Evolutionary conservation across 441 rosid genomes (phyloP), one percentile per base, ranked within the genome.

Genomic region (Kokia cookei): DNA sequence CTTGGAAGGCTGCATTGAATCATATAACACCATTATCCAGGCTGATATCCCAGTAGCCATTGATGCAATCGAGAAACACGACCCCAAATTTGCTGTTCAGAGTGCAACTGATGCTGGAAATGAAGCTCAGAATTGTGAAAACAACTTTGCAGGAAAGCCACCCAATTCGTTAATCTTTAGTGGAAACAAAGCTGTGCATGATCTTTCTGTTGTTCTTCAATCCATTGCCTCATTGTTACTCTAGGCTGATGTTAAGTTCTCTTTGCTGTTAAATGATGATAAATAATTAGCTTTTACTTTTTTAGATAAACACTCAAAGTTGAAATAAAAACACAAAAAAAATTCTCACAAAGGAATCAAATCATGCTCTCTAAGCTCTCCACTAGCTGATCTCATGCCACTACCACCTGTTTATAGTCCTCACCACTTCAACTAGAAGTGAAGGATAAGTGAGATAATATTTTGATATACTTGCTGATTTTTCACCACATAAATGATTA

Each of bases 31-130:
- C 12, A 70, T 82, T 9, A 2, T 81, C n/a, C 37, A 40, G 40
- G 71, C 24, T 2, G 82, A 78, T 42, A 57, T 84, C 4, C 76
- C 79, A 0, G 63, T 51, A 22, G 79, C 79, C 47, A 5, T 29
- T 42, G 76, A 76, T 29, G 80, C 73, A 1, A 7, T 80, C n/a
- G 45, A 10, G 2, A 70, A 65, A 61, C 75, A 78, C 0, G 24
- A 80, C 45, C 74, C 73, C 24, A 78, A 76, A 61, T 73, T 76
- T 27, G 75, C 80, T 3, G 67, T 57, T 19, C 50, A 70, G 3
- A 66, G 58, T 29, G 71, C 74, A 51, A 40, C n/a, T 43, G 80
- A 78, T 13, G 77, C 73, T 6, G 82, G 68, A 8, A 58, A 3
- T 2, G 77, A 71, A 2, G 78, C 70, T 14, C 45, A 47, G 60